Evolutionary conservation across 208 protist genomes (phyloP).

Genomic region (Wallacemonas sp.): DNA sequence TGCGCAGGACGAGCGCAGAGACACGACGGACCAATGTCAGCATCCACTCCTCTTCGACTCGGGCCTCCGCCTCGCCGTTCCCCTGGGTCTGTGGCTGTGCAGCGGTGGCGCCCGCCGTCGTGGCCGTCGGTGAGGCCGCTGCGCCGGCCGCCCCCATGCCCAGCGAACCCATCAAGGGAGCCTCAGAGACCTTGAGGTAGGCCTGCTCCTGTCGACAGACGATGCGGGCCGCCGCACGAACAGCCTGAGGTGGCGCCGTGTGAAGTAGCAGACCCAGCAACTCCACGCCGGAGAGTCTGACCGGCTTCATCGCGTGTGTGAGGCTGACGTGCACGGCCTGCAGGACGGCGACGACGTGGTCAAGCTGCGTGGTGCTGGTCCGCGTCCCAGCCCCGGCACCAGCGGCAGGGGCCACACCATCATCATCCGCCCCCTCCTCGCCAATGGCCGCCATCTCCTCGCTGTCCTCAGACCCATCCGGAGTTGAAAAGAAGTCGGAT

Average conservation of each 20-base stretch:
- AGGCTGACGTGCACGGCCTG: conserved; percentile 57
- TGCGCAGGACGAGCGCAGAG: conserved; percentile 50
- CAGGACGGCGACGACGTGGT: conserved; percentile 37
- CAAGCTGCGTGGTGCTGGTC: conserved; percentile 18
- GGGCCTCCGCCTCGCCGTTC: conserved; percentile 8
- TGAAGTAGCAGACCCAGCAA: conserved; percentile 46
- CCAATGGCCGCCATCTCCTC: too few species aligned
- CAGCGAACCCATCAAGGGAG: conserved; percentile 3
- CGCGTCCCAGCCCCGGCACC: background rate
- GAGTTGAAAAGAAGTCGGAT: conserved; percentile 2
- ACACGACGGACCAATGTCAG: conserved; percentile 55
- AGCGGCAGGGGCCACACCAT: background rate
- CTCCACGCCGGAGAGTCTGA: conserved; percentile 56
- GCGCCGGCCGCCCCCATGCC: conserved; percentile 6
- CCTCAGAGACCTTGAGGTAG: conserved; percentile 12
- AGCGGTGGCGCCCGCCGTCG: background rate
- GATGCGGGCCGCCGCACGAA: conserved; percentile 18
- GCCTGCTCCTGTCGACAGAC: conserved; percentile 27
- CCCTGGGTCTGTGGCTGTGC: background rate
- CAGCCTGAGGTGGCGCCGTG: conserved; percentile 13
- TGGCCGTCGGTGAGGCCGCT: background rate
- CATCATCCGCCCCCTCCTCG: background rate
- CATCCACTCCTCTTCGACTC: conserved; percentile 54
- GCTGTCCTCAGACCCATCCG: background rate
- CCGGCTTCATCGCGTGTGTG: conserved; percentile 64